phyloP scores from a whole-genome alignment of 768 basidiomycete species.

The Mycena chlorophos region DNA sequence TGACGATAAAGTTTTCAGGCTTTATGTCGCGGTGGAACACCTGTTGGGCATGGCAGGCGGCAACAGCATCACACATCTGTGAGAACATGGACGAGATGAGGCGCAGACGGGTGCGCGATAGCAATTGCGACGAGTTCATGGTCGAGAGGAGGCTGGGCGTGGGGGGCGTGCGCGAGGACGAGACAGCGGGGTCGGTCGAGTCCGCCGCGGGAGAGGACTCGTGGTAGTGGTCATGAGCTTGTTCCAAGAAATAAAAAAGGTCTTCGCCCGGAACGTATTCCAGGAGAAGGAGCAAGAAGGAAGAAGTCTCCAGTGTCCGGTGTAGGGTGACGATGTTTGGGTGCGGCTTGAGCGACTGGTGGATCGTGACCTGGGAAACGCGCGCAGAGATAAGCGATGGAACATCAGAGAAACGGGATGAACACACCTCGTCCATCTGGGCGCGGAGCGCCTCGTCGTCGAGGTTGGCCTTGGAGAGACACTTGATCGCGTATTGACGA shows the following conservation, averaged over 20 bases:
- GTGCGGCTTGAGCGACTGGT: slow-evolving; percentile 87
- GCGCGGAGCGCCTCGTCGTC: slow-evolving; percentile 83
- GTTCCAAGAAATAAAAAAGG: slow-evolving; percentile 97
- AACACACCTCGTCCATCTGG: slow-evolving; percentile 82
- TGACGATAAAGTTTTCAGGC: slow-evolving; percentile 97
- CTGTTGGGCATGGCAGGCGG: slow-evolving; percentile 85
- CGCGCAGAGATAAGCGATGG: slow-evolving; percentile 13
- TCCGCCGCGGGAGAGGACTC: slow-evolving; percentile 45
- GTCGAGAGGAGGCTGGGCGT: slow-evolving; percentile 91
- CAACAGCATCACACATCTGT: slow-evolving; percentile 99
- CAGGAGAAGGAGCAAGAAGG: slow-evolving; percentile 88
- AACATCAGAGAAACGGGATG: slow-evolving; percentile 5
- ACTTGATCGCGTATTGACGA: slow-evolving; percentile 92
- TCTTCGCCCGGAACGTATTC: slow-evolving; percentile 98
- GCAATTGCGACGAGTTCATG: slow-evolving; percentile 73
- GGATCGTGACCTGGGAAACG: slow-evolving; percentile 77
- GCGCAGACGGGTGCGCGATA: slow-evolving; percentile 84
- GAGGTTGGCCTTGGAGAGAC: slow-evolving; percentile 91
- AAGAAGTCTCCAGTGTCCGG: slow-evolving; percentile 87
- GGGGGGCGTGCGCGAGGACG: slow-evolving; percentile 75
- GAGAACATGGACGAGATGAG: slow-evolving; percentile 96
- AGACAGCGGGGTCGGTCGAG: slow-evolving; percentile 41
- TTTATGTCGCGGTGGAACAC: slow-evolving; percentile 99
- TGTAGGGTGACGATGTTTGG: slow-evolving; percentile 94
- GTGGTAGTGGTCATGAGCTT: slow-evolving; percentile 87